A percentile compares a stretch with the other conserved stretches of the same genome.
phyloP scores from a whole-genome alignment of 2,329 filamentous ascomycete species.

The Escovopsis sp. region DNA sequence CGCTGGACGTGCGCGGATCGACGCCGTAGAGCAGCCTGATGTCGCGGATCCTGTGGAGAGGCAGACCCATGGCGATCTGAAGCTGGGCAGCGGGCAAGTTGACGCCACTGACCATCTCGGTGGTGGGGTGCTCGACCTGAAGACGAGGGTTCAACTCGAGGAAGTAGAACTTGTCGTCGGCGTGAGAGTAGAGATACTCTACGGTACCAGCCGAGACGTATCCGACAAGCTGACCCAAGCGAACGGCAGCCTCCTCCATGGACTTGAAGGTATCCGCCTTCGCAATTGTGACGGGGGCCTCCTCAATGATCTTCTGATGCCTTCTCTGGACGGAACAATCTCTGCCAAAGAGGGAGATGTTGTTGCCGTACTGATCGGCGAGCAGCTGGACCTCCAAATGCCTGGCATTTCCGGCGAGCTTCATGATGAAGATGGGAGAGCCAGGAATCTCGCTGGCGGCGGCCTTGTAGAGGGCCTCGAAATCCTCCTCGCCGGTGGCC shows the following conservation, averaged over 20 bases:
- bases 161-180: constrained; percentile 99
- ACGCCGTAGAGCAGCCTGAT: constrained; percentile 93
- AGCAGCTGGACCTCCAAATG: constrained; percentile 96
- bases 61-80: constrained; percentile 97
- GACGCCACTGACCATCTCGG: constrained; percentile 97
- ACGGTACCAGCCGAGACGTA: constrained; percentile 98
- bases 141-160: constrained; percentile 96
- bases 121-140: constrained; percentile 98
- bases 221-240: constrained; percentile 83
- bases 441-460: constrained; percentile 95
- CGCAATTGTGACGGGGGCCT: constrained; percentile 94
- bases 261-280: constrained; percentile 77
- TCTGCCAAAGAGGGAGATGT: constrained; percentile 95
- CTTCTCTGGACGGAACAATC: constrained; percentile 97
- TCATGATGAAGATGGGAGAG: constrained; percentile 99
- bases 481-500: constrained; percentile 71
- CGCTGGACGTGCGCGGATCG: constrained; percentile 70
- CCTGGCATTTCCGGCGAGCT: constrained; percentile 87
- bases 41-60: constrained; percentile 86
- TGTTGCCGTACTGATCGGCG: constrained; percentile 98
- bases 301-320: constrained; percentile 99
- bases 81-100: constrained; percentile 95
- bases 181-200: constrained; percentile 95
- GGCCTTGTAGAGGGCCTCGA: constrained; percentile 80
- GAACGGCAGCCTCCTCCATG: constrained; percentile 94